phyloP scores from a whole-genome alignment of 1,139 yeast genomes.

The Wickerhamomyces sp. region DNA sequence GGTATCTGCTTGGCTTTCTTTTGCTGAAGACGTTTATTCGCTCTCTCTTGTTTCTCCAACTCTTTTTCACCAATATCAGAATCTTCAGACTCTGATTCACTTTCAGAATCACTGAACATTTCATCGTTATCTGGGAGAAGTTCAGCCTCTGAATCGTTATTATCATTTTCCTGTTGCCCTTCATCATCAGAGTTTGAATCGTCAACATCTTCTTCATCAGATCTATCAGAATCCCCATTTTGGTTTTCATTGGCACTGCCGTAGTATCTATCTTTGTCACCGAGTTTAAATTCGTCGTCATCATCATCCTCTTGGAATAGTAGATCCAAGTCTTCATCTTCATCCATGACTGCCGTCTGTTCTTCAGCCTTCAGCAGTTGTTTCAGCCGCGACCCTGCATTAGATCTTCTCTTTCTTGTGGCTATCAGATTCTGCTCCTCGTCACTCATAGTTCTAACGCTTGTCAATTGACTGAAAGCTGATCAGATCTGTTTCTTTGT shows the following conservation, averaged over 20 bases:
- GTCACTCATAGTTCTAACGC: constrained; percentile 2
- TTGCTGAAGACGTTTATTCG: constrained; percentile 36
- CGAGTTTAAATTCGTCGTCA: constrained; percentile 67
- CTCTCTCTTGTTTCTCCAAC: constrained; percentile 46
- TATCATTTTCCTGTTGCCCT: constrained; percentile 30
- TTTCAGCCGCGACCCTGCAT: constrained; percentile 85
- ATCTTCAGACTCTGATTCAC: constrained; percentile 31
- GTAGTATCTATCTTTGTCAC: constrained; percentile 62
- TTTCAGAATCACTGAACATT: constrained; percentile 27
- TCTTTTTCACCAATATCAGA: constrained; percentile 67
- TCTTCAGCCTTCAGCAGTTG: constrained; percentile 69
- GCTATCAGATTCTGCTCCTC: constrained; percentile 51
- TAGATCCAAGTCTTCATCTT: constrained; percentile 70
- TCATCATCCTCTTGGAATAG: constrained; percentile 83
- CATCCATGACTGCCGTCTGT: constrained; percentile 45
- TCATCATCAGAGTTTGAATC: constrained; percentile 52
- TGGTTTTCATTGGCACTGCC: constrained; percentile 34
- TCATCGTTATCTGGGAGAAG: constrained; percentile 24
- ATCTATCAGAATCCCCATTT: constrained; percentile 30
- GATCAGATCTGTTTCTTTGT: not conserved
- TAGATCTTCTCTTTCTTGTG: constrained; percentile 71
- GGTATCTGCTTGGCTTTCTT: constrained; percentile 37
- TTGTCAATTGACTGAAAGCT: not conserved
- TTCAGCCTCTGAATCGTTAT: constrained; percentile 7
- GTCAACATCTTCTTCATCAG: constrained; percentile 28